Evolutionary conservation across 257 asterid species (phyloP).

Genomic region (Jasminum sambac): DNA sequence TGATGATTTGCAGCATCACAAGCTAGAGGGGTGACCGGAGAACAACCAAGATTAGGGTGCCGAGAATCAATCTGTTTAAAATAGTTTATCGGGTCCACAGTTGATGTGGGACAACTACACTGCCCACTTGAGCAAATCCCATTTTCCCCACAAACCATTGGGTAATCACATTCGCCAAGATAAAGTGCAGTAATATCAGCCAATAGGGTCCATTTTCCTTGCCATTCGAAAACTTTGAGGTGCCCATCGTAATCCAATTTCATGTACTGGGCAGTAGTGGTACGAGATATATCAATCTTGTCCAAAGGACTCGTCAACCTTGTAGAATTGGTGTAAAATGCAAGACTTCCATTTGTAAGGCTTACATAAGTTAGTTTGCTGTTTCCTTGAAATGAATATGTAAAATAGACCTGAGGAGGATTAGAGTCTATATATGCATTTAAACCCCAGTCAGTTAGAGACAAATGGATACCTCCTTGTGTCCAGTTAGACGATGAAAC

Average conservation of each 20-base stretch:
- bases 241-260: conserved; percentile 47
- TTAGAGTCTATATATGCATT: conserved; percentile 27
- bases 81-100: conserved; percentile 9
- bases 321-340: conserved; percentile 26
- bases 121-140: conserved; percentile 46
- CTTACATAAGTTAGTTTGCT: conserved; percentile 31
- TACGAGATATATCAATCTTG: conserved; percentile 8
- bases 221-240: conserved; percentile 44
- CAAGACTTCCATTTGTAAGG: conserved; percentile 45
- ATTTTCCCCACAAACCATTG: conserved; percentile 43
- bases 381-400: background rate
- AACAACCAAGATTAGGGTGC: conserved; percentile 33
- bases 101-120: conserved; percentile 30
- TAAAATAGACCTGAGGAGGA: conserved; percentile 39
- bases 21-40: conserved; percentile 16
- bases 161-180: conserved; percentile 34
- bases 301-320: conserved; percentile 24
- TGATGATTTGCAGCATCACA: conserved; percentile 21
- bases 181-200: conserved; percentile 27
- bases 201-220: conserved; percentile 31
- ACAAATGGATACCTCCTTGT: conserved; percentile 29
- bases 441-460: conserved; percentile 27
- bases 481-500: conserved; percentile 38
- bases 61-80: conserved; percentile 22
- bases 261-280: conserved; percentile 41